Base-by-base conservation (phyloP, 169 alveolate species). In the Eimeria sp. region DNA sequence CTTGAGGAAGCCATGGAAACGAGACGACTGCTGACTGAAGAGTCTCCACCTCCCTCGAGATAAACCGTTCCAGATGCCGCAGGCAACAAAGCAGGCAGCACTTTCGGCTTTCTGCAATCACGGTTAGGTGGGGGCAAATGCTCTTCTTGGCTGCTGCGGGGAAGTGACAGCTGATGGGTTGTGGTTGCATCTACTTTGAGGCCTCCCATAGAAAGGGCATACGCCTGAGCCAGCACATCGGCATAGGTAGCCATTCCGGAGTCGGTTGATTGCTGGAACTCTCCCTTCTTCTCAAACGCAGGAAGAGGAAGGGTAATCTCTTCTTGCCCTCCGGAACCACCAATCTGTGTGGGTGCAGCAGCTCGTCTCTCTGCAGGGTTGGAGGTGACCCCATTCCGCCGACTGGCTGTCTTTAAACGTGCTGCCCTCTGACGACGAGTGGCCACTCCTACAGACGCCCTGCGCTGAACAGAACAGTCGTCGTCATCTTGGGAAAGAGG, bases 1-100 rank as follows among this genome's bases (percentile, higher is more conserved):
- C 67, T 87, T 7, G 83, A 58, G n/a, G 93, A 87, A 49, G 93
- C 93, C 93, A 87, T 63, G 45, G 93, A 87, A n/a, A 87, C 93
- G 9, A 87, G 93, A 18, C 93, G 93, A 47, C 76, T 87, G 65
- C 49, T 72, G 5, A 70, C 93, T 63, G 93, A 87, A 10, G 78
- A 49, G 61, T 87, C 93, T 40, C 65, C 82, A n/a, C 83, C 93
- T 5, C 75, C 76, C 58, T 63, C 93, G 49, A 87, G 93, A 7
- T 61, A 87, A n/a, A 87, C 67, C 61, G 61, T 61, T 14, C 93
- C 80, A 11, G 82, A 47, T 45, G 83, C 43, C 30, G 51, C 75
- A 13, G 61, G n/a, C 61, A 54, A 11, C 67, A 43, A 27, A 18
- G 20, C 91, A 27, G 72, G 63, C 54, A 40, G 82, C n/a, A 63